Base-by-base conservation (phyloP, 495 filamentous ascomycete species). In the Lichenothelia convexa region DNA sequence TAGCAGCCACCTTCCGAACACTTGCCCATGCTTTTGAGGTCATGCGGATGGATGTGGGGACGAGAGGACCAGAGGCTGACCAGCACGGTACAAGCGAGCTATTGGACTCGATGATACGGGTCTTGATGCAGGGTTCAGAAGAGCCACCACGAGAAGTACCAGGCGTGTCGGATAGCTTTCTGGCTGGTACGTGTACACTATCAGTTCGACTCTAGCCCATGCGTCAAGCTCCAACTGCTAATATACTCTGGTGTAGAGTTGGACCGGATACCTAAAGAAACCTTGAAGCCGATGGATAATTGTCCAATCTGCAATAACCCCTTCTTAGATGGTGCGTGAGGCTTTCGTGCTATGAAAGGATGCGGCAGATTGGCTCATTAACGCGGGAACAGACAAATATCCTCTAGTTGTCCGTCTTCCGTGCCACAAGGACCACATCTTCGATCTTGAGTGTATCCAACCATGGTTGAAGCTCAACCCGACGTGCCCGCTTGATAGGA, bases 391-490 rank as follows among this genome's bases (percentile, higher is more conserved):
- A 64, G 73, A 78, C 40, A 45, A 61, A 27, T 75, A 84, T 45
- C 78, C 81, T 15, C 66, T 97, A 9, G 86, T 94, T 12, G 87
- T 94, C 21, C 70, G 74, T 44, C 62, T 97, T 37, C 82, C 84
- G 17, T 97, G 89, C 49, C 74, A 86, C 46, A 64, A 65, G 8
- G 70, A 65, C 16, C 89, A 97, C 53, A 51, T 73, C 18, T 94
- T 93, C 58, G 89, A 97, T 54, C 57, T 94, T 11, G 86, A 95
- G 54, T 97, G 89, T 52, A 79, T 97, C n/a, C 65, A 68, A 32
- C 87, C 89, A 1, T 97, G 89, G 89, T 51, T 97, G 50, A 67
- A 76, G 48, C 65, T 89, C 41, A 79, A 93, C 54, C 75, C 80
- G 8, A 93, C 76, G 2, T 97, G 87, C 61, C 87, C 87, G 17